phyloP scores from a whole-genome alignment of 108 stramenopile genomes.

The Parietichytrium sp. region DNA sequence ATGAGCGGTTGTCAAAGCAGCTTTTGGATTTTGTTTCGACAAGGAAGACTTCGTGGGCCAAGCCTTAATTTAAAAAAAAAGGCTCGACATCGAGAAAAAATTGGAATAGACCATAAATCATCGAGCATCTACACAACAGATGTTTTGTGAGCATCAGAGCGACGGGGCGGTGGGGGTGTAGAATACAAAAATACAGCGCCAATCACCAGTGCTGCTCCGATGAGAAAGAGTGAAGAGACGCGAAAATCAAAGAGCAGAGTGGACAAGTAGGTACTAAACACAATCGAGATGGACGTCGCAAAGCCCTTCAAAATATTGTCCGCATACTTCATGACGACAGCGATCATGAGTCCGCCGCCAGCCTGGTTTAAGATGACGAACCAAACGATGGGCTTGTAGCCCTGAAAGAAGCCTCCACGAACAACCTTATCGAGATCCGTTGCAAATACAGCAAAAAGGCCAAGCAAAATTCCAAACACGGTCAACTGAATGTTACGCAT shows the following conservation, averaged over 20 bases:
- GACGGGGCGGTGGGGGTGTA: too few relatives aligned
- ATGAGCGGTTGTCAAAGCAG: too few relatives aligned
- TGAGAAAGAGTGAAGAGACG: background rate
- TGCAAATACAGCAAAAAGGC: background rate
- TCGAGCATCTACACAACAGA: too few relatives aligned
- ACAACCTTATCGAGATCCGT: slow-evolving; percentile 12
- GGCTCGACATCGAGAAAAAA: too few relatives aligned
- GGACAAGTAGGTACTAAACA: slow-evolving; percentile 48
- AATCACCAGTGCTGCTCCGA: background rate
- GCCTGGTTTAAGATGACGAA: slow-evolving; percentile 54
- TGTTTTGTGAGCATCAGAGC: too few relatives aligned
- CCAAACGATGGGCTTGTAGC: slow-evolving; percentile 58
- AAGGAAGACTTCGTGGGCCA: too few relatives aligned
- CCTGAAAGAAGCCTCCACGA: slow-evolving; percentile 42
- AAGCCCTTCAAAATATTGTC: slow-evolving; percentile 66
- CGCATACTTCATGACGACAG: slow-evolving; percentile 65
- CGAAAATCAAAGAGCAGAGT: slow-evolving; percentile 44
- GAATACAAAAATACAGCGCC: slow-evolving; percentile 20
- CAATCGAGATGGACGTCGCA: slow-evolving; percentile 60
- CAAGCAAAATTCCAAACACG: background rate
- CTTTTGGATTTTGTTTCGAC: too few relatives aligned
- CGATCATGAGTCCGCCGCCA: slow-evolving; percentile 58
- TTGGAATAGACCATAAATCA: too few relatives aligned
- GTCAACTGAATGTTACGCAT: slow-evolving; percentile 68
- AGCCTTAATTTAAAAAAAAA: too few relatives aligned